Evolutionary conservation across 148 eudicot genomes (phyloP).

Genomic region (Euryodendron excelsum): DNA sequence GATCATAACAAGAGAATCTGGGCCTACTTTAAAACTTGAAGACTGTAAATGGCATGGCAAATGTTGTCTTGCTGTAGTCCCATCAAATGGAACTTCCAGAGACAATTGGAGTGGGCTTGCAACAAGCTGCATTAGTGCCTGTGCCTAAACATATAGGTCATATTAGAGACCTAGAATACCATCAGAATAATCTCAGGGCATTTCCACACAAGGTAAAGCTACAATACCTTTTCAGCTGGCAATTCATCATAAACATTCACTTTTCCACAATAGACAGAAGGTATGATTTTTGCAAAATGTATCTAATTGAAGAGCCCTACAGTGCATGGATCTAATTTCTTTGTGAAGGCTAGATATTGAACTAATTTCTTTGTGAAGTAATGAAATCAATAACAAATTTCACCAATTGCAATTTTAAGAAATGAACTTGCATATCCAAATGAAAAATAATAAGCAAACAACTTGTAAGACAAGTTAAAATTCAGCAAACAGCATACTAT

Average conservation of each 20-base stretch:
- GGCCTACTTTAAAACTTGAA: conserved; percentile 36
- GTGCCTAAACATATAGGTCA: conserved; percentile 58
- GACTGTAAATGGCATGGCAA: conserved; percentile 40
- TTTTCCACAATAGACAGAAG: conserved; percentile 80
- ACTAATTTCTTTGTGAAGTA: too few relatives aligned
- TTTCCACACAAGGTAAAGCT: conserved; percentile 9
- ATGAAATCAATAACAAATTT: too few relatives aligned
- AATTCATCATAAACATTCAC: conserved; percentile 86
- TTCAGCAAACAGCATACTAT: too few relatives aligned
- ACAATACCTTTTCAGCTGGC: conserved; percentile 74
- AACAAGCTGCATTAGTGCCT: conserved; percentile 68
- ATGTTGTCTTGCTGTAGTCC: conserved; percentile 35
- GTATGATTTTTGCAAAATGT: too few relatives aligned
- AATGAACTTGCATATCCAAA: too few relatives aligned
- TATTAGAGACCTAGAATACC: conserved; percentile 24
- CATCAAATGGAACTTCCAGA: conserved; percentile 45
- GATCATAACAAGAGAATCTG: conserved; percentile 23
- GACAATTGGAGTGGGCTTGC: conserved; percentile 63
- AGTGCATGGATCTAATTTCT: too few relatives aligned
- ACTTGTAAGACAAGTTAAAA: too few relatives aligned
- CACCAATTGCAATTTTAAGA: too few relatives aligned
- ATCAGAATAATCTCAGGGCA: not conserved
- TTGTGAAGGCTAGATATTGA: too few relatives aligned
- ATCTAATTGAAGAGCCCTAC: too few relatives aligned
- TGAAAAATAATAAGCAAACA: too few relatives aligned